Base-by-base conservation (phyloP, 2,329 filamentous ascomycete genomes). In the Phialocephala sp. region DNA sequence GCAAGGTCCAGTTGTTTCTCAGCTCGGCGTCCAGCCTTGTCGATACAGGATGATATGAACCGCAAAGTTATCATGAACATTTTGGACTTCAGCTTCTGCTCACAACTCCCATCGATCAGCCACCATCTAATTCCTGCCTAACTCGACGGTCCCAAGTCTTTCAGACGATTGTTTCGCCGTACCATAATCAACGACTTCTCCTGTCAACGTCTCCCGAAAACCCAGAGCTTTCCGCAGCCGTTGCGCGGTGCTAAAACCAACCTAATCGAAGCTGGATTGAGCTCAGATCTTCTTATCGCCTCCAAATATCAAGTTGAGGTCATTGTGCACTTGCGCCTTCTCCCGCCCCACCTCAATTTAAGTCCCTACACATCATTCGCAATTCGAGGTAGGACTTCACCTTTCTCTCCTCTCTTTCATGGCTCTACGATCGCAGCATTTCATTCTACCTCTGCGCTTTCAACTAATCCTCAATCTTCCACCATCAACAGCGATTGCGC, bases 281-380 rank as follows among this genome's bases (percentile, higher is more conserved):
- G 45, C 22, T 50, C 45, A 50, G 45, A 50, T 50, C 45, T 45
- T 50, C 45, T 50, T 50, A 50, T 50, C 45, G 45, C n/a, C 45
- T 24, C 12, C 6, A 32, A 32, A 43, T 43, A 18, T 15, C 15
- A 18, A 43, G 41, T 43, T 43, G 41, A 24, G n/a, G 45, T 50
- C 45, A 50, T 50, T 50, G 45, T 50, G 45, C 45, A 50, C 45
- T 50, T 50, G 45, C 45, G 45, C 45, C 45, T 22, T 50, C 18
- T 50, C 12, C n/a, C n/a, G 45, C 18, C 45, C 45, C 45, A 50
- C 45, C 18, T 50, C 45, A 50, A 50, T 50, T 50, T 50, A 50
- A 50, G 45, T 50, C 22, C 45, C n/a, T 18, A 50, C 20, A 50
- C 45, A 50, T 50, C 45, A 50, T 50, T 50, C 45, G 45, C 45